These are phyloP conservation scores for Angophora floribunda DNA, from an alignment of 345 rosid genomes.

Conservation along the genomic window DNA sequence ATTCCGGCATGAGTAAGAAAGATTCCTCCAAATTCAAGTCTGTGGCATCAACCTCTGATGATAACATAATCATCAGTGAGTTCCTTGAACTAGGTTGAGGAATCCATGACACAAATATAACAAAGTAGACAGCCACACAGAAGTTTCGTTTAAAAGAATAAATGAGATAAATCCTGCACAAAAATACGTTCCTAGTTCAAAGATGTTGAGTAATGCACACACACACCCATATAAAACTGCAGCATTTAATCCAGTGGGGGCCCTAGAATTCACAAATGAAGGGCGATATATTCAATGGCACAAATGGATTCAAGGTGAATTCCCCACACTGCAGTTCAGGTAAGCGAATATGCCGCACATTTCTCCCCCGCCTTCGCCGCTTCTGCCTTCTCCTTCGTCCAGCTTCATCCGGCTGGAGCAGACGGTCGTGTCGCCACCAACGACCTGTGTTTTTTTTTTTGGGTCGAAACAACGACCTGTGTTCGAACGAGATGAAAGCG, in stretches of 20 bases:
- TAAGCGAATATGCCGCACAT: slow-evolving; percentile 98
- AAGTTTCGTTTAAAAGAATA: neutral
- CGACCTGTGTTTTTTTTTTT: too few relatives aligned
- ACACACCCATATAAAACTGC: neutral
- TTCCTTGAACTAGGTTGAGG: neutral
- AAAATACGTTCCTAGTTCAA: neutral
- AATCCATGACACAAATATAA: neutral
- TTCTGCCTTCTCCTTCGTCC: too few relatives aligned
- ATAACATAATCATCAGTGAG: neutral
- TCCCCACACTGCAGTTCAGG: slow-evolving; percentile 57
- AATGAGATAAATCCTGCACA: neutral
- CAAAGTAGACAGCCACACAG: neutral
- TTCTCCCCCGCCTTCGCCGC: neutral
- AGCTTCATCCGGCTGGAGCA: too few relatives aligned
- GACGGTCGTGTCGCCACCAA: too few relatives aligned
- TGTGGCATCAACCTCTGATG: slow-evolving; percentile 48
- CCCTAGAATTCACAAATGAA: neutral
- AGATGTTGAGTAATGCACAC: neutral
- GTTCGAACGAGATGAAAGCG: too few relatives aligned
- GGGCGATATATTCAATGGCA: neutral
- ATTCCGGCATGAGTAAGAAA: slow-evolving; percentile 66
- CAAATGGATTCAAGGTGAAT: neutral
- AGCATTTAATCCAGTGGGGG: neutral
- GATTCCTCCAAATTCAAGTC: slow-evolving; percentile 67
- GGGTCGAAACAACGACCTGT: too few relatives aligned